Percentiles rank a stretch among this genome's conserved stretches.
These are phyloP conservation scores for Neofusicoccum sp. DNA, from an alignment of 2,329 filamentous ascomycete genomes.

Conservation along the genomic window DNA sequence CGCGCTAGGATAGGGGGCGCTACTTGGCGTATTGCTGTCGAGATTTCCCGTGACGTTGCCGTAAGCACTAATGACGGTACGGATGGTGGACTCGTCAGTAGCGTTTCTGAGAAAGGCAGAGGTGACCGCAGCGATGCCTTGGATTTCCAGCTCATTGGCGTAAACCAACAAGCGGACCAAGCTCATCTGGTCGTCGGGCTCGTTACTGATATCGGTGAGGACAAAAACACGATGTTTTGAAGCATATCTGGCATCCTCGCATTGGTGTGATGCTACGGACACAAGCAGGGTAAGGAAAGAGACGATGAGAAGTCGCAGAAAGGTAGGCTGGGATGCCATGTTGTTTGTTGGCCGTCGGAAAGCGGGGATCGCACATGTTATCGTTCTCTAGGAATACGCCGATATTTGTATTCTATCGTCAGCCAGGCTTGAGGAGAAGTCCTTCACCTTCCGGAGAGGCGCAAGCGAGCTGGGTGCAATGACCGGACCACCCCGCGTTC, in stretches of 20 bases:
- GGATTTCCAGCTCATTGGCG: conserved; percentile 26
- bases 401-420: background rate
- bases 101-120: conserved; percentile 24
- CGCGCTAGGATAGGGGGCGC: conserved; percentile 28
- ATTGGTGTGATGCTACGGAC: background rate
- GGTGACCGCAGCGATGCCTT: conserved; percentile 26
- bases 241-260: conserved; percentile 1
- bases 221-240: conserved; percentile 23
- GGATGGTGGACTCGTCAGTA: conserved; percentile 25
- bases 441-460: background rate
- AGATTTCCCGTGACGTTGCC: conserved; percentile 45
- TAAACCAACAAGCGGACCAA: conserved; percentile 26
- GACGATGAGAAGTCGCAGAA: background rate
- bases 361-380: background rate
- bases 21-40: conserved; percentile 37
- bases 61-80: conserved; percentile 32
- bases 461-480: background rate
- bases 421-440: background rate
- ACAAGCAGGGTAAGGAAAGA: background rate
- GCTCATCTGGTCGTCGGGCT: conserved; percentile 26
- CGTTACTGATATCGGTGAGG: conserved; percentile 26
- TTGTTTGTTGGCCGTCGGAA: background rate
- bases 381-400: background rate
- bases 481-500: background rate
- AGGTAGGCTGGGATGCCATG: background rate